A percentile compares a stretch with the other conserved stretches of the same genome.
Conservation (phyloP, 179 eudicot genomes). For the Pouteria campechiana region DNA sequence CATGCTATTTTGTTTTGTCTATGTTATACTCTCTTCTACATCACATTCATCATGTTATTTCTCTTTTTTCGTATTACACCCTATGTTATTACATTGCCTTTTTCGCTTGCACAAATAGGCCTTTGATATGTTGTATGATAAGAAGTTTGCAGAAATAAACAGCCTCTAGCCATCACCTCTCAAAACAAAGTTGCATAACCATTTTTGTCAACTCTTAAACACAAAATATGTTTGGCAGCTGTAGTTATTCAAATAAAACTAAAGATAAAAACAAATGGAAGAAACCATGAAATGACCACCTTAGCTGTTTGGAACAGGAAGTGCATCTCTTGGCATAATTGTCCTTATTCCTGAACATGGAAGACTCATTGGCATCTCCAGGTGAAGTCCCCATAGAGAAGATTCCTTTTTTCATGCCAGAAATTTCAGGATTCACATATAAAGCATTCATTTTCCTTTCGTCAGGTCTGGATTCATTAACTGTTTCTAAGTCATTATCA, state of each 20-base stretch:
- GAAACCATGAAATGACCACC: constrained; percentile 17
- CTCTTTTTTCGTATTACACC: too few species aligned
- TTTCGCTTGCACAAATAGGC: too few species aligned
- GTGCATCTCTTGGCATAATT: constrained; percentile 13
- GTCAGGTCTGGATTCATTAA: neutral
- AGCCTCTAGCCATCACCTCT: neutral
- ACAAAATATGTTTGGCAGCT: too few species aligned
- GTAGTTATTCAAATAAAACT: too few species aligned
- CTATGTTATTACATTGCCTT: too few species aligned
- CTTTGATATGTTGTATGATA: neutral
- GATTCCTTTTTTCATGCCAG: constrained; percentile 10
- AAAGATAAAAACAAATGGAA: neutral
- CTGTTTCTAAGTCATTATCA: constrained; percentile 9
- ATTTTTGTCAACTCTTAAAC: neutral
- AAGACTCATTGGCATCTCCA: constrained; percentile 1
- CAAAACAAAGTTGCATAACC: neutral
- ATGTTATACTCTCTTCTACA: too few species aligned
- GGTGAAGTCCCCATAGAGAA: neutral
- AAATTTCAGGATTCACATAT: constrained; percentile 1
- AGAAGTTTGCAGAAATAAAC: neutral
- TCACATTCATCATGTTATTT: too few species aligned
- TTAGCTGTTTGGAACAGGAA: constrained; percentile 26
- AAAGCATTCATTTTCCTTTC: constrained; percentile 4
- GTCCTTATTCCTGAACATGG: constrained; percentile 10
- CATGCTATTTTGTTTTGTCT: too few species aligned